Evolutionary conservation across 2,329 filamentous ascomycete genomes (phyloP).

Genomic region (Ophiostoma sp.): DNA sequence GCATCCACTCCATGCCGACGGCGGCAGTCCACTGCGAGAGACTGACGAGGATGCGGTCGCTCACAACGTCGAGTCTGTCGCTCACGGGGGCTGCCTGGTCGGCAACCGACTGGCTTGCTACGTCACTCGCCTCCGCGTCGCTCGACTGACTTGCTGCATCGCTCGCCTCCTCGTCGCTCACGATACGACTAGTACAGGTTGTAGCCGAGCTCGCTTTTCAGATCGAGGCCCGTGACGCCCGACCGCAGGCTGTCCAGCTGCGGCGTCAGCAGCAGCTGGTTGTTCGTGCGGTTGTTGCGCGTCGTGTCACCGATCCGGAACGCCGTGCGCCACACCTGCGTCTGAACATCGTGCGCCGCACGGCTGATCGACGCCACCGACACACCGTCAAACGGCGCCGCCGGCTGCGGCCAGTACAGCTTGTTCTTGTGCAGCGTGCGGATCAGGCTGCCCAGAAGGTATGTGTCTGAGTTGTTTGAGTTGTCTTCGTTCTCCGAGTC

Average conservation of each 20-base stretch:
- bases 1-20: not conserved
- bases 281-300: constrained; percentile 19
- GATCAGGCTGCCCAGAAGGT: constrained; percentile 32
- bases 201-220: constrained; percentile 32
- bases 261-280: constrained; percentile 25
- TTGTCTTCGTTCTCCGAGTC: constrained; percentile 24
- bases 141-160: not conserved
- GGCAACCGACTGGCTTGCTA: not conserved
- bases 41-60: not conserved
- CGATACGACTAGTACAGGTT: constrained; percentile 26
- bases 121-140: not conserved
- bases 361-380: constrained; percentile 29
- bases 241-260: constrained; percentile 25
- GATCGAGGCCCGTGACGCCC: constrained; percentile 29
- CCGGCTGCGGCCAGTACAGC: constrained; percentile 30
- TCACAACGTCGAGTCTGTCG: not conserved
- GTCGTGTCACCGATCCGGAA: constrained; percentile 20
- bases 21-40: not conserved
- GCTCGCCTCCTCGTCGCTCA: constrained; percentile 11
- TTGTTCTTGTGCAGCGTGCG: constrained; percentile 29
- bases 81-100: not conserved
- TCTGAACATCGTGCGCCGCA: constrained; percentile 28
- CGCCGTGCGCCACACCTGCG: constrained; percentile 25
- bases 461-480: constrained; percentile 29
- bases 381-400: constrained; percentile 28